Base-by-base conservation (phyloP, 768 basidiomycete genomes). In the Boletus vinaceobasis region DNA sequence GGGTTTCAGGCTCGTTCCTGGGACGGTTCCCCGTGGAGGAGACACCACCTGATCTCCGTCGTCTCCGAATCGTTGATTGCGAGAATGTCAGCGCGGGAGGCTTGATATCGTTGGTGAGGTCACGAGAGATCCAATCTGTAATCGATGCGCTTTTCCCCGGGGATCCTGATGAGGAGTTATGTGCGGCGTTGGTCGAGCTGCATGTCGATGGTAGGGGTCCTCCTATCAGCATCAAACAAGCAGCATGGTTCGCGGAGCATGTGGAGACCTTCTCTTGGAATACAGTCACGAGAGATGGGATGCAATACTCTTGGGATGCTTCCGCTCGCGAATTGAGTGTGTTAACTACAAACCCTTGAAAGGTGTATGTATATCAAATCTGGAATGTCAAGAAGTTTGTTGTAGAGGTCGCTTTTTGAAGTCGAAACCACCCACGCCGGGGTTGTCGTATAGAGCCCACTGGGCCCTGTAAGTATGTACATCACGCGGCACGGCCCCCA, bases 41-140 rank as follows among this genome's bases (percentile, higher is more conserved):
- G 19, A 52, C 50, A 2, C 55, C 55, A 23, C 21, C 33, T 31
- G 19, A 36, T 21, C 55, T 56, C 29, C 23, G 55, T 15, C 43
- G 55, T 35, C 42, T 57, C 15, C 47, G 23, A 9, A 32, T 57
- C 35, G 31, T 57, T 7, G 55, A 57, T 38, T 57, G 56, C 47
- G 56, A 57, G 19, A 21, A 39, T 9, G 13, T 19, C 26, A 38
- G 26, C 31, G 37, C 46, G 19, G 40, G 17, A 13, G 29, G 36
- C 0, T 38, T 57, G 43, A 23, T 50, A 5, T 9, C 47, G 10
- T 38, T 57, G 35, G 55, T 39, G 23, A 49, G 17, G 35, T 38
- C 31, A 6, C 56, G 56, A 19, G 31, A 57, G 19, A 31, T 57
- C 19, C 56, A 44, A 27, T 43, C 55, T 1, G 36, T 9, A 17